Evolutionary conservation across 164 flowering plant genomes (phyloP), one percentile per base, ranked within the genome.

Genomic region (Kalanchoe fedtschenkoi): DNA sequence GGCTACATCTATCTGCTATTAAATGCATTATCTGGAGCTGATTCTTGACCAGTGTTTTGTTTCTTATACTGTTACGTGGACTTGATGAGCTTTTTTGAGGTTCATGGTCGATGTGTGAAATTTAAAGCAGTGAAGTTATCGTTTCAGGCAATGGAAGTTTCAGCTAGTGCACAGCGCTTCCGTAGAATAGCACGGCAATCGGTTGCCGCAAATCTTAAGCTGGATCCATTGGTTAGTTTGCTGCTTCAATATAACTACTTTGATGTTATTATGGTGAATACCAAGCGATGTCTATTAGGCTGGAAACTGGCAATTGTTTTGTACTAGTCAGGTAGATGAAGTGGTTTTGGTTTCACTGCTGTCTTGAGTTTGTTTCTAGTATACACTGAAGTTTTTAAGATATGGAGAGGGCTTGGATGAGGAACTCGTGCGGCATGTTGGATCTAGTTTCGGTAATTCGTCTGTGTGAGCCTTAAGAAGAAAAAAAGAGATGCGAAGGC

Each of bases 211-310:
- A 78, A 72, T 73, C 72, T 68, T 57, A 84, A 82, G 71, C 61
- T 85, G 70, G 95, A 89, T 65, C 84, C 89, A 8, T 58, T 81
- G 89, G 97, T 87, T 55, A 72, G 82, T 75, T 64, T 60, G 16
- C 24, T 1, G 8, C 17, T 16, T 30, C 28, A 47, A 57, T 16
- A 21, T 35, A 4, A 19, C 10, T 10, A 0, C 2, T 22, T 62
- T 34, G 14, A 19, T 32, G 17, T 46, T 43, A n/a, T 17, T 43
- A 35, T 5, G 21, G 26, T 60, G 14, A 4, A 43, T 21, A 34
- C 16, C 15, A 17, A 44, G n/a, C 32, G 9, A 21, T 53, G 34
- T 34, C 26, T 34, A 24, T 43, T 26, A 14, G 26, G 60, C 60
- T 29, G 13, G 34, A 16, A 55, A 28, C 16, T 55, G 51, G 24